These are phyloP conservation scores for Deakozyma indianensis DNA, from an alignment of 805 yeast genomes.

Conservation along the genomic window DNA sequence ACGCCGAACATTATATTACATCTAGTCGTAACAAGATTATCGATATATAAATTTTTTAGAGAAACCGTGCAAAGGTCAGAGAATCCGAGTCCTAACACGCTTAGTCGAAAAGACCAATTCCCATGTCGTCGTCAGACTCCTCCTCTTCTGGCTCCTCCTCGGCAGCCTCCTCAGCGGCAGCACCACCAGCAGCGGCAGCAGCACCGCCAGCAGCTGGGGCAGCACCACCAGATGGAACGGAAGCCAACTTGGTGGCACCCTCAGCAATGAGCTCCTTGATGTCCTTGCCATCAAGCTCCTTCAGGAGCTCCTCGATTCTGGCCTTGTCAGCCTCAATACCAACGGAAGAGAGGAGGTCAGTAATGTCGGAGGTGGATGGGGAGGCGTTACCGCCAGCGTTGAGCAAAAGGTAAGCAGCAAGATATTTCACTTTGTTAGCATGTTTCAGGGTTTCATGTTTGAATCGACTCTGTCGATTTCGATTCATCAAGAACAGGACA, in stretches of 20 bases:
- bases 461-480: too few relatives aligned
- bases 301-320: conserved; percentile 64
- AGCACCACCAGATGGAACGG: conserved; percentile 97
- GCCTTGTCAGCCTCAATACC: conserved; percentile 92
- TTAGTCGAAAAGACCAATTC: conserved; percentile 91
- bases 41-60: background rate
- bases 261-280: conserved; percentile 80
- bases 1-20: conserved; percentile 1
- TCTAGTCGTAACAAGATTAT: background rate
- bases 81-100: too few relatives aligned
- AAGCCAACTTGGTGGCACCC: conserved; percentile 92
- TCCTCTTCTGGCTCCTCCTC: conserved; percentile 52
- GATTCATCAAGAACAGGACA: background rate
- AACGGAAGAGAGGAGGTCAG: conserved; percentile 79
- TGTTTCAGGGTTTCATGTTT: too few relatives aligned
- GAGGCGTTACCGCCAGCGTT: conserved; percentile 92
- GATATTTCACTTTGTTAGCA: conserved; percentile 64
- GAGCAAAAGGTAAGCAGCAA: conserved; percentile 98
- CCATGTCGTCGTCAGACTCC: conserved; percentile 28
- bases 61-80: too few relatives aligned
- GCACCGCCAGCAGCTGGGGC: conserved; percentile 66
- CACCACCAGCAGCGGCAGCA: conserved; percentile 58
- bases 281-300: conserved; percentile 88
- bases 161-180: conserved; percentile 59
- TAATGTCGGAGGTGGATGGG: conserved; percentile 88